phyloP scores from a whole-genome alignment of 768 basidiomycete species.

The Cubamyces sp. region DNA sequence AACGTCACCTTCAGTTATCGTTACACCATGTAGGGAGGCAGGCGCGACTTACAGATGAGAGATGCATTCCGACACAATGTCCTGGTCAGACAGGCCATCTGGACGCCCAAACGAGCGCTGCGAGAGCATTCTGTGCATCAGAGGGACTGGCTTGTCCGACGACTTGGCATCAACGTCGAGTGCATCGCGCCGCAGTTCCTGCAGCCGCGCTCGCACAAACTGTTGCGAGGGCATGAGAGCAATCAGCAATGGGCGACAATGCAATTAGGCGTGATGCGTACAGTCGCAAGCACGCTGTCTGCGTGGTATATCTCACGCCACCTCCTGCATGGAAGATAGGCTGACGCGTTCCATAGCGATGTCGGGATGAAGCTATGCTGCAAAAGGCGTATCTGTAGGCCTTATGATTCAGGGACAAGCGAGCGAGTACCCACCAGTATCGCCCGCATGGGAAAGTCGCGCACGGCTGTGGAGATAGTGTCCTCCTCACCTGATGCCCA shows the following conservation, averaged over 20 bases:
- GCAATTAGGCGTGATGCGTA: conserved; percentile 25
- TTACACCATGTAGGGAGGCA: too few relatives aligned
- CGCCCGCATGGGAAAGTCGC: conserved; percentile 57
- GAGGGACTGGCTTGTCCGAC: conserved; percentile 52
- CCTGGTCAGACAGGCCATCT: not conserved
- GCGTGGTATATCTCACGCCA: conserved; percentile 73
- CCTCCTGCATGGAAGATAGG: conserved; percentile 62
- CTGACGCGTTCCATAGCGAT: conserved; percentile 68
- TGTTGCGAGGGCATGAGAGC: not conserved
- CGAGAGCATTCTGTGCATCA: conserved; percentile 65
- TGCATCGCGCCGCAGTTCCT: not conserved
- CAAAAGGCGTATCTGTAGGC: too few relatives aligned
- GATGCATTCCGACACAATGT: conserved; percentile 1
- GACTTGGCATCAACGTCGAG: not conserved
- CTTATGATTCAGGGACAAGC: too few relatives aligned
- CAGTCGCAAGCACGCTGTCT: conserved; percentile 75
- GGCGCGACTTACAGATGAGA: not conserved
- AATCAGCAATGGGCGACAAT: not conserved
- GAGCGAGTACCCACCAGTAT: not conserved
- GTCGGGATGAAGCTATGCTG: conserved; percentile 67
- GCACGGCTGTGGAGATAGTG: conserved; percentile 67
- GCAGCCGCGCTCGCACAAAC: not conserved
- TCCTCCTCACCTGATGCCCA: conserved; percentile 66
- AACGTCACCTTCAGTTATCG: too few relatives aligned
- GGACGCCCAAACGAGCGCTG: conserved; percentile 48